phyloP scores from a whole-genome alignment of 352 stramenopile species.

The Thalassiosira mediterranea region DNA sequence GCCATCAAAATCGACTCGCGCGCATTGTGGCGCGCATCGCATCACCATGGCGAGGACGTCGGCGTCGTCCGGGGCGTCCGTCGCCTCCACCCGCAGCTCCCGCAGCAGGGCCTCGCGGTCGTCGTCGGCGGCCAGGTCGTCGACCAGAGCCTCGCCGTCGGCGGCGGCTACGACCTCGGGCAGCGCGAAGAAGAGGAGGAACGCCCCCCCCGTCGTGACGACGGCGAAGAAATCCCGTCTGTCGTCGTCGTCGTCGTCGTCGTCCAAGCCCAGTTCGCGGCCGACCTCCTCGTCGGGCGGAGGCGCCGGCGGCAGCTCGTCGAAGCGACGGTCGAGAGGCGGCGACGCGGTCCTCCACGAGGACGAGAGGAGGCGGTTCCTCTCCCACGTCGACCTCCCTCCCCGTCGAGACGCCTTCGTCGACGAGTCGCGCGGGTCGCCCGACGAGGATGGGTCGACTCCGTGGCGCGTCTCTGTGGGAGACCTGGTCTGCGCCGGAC shows the following conservation, averaged over 20 bases:
- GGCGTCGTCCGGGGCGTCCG: not conserved
- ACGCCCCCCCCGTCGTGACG: too few relatives aligned
- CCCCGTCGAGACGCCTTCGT: slow-evolving; percentile 12
- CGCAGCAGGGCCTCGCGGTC: not conserved
- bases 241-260: too few relatives aligned
- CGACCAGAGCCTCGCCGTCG: too few relatives aligned
- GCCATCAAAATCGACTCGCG: not conserved
- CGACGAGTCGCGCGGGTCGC: not conserved
- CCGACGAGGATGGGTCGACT: not conserved
- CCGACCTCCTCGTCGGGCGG: not conserved
- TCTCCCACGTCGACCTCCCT: slow-evolving; percentile 3
- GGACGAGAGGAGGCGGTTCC: slow-evolving; percentile 6
- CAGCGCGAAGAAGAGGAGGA: too few relatives aligned
- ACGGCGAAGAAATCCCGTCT: too few relatives aligned
- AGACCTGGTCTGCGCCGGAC: slow-evolving; percentile 27
- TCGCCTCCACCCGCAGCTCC: too few relatives aligned
- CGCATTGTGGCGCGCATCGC: not conserved
- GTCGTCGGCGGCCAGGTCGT: not conserved
- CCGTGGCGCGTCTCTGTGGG: slow-evolving; percentile 19
- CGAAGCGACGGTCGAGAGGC: not conserved
- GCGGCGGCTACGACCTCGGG: too few relatives aligned
- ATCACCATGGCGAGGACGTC: not conserved
- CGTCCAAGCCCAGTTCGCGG: too few relatives aligned
- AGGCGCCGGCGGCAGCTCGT: not conserved
- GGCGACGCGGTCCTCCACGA: slow-evolving; percentile 1